Percentiles rank a stretch among this genome's conserved stretches.
These are phyloP conservation scores for Chrysanthemum seticuspe DNA, from an alignment of 129 eudicot species.

Conservation along the genomic window DNA sequence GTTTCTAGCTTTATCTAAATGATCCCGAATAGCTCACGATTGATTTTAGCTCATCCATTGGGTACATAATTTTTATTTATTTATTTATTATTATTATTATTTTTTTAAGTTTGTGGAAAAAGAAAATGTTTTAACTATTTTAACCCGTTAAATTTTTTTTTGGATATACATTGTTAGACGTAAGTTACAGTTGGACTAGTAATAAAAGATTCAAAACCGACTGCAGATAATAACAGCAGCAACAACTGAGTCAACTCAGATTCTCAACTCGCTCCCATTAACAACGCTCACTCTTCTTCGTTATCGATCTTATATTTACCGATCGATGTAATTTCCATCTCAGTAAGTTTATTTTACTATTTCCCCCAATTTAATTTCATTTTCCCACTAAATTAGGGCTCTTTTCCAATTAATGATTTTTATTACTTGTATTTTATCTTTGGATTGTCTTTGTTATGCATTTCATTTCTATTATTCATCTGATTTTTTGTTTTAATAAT, in stretches of 20 bases:
- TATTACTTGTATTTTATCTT: not conserved
- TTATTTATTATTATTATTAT: no score
- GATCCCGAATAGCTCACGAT: no score
- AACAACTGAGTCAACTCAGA: not conserved
- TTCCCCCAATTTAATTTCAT: not conserved
- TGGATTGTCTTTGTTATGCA: not conserved
- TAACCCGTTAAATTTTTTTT: no score
- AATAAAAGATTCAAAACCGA: no score
- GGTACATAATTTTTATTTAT: no score
- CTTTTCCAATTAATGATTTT: not conserved
- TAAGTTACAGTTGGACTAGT: not conserved
- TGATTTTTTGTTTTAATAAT: not conserved
- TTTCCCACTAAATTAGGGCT: not conserved
- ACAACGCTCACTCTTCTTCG: not conserved
- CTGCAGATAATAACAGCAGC: no score
- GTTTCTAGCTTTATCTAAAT: no score
- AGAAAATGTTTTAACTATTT: no score
- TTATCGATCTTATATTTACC: not conserved
- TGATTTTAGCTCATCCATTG: no score
- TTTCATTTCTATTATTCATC: no score
- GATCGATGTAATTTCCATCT: slow-evolving; percentile 12
- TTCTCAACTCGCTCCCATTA: slow-evolving; percentile 6
- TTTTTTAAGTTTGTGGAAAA: no score
- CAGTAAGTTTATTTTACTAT: not conserved
- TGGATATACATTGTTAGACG: not conserved